Conservation (phyloP, 345 rosid genomes). For the Rhodomyrtus tomentosa region DNA sequence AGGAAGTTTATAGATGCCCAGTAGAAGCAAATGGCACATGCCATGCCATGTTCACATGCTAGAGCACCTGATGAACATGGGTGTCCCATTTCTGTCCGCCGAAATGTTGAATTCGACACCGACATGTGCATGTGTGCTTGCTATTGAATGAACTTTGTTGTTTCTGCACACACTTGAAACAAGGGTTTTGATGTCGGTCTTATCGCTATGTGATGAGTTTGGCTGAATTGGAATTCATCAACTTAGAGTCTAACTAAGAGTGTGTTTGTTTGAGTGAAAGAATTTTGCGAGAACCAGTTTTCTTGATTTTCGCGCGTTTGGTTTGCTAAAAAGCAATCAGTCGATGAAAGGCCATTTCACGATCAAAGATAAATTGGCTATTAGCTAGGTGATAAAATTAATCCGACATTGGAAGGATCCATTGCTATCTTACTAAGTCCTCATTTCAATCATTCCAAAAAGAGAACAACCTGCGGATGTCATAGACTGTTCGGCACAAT, state of each 20-base stretch:
- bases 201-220: neutral
- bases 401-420: no score
- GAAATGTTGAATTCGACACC: neutral
- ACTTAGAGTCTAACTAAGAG: neutral
- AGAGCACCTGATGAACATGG: neutral
- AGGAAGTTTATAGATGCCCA: neutral
- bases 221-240: neutral
- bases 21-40: neutral
- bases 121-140: neutral
- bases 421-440: no score
- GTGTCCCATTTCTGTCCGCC: neutral
- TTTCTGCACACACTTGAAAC: neutral
- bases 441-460: no score
- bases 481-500: no score
- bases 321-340: no score
- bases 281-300: no score
- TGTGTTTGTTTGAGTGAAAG: no score
- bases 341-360: no score
- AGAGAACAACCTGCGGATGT: no score
- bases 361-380: no score
- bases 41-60: neutral
- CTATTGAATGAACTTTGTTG: neutral
- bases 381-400: no score
- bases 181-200: neutral
- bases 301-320: no score